Base-by-base conservation (phyloP, 768 basidiomycete species). In the Leccinum boreale region DNA sequence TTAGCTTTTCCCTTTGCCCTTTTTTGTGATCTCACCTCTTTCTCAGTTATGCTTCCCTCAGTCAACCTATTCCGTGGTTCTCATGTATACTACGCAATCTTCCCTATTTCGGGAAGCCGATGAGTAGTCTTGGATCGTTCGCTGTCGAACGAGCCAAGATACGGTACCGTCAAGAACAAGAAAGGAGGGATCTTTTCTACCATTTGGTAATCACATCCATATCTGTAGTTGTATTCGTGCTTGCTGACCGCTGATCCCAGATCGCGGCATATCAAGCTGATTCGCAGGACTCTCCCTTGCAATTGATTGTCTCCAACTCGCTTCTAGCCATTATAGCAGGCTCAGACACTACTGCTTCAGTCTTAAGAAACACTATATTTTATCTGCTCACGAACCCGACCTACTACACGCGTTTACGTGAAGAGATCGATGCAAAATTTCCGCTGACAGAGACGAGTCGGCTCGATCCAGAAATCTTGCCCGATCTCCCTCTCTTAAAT, bases 261-360 rank as follows among this genome's bases (percentile, higher is more conserved):
- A 69, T 71, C 26, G 62, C 59, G 5, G 66, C 64, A 23, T 68
- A 67, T 23, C 58, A 61, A 17, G 57, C 62, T 42, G 67, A 68
- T 50, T 68, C 62, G 4, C 55, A 67, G 12, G 64, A 65, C 15
- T 73, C 66, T 21, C 58, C 70, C 7, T 65, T 73, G 21, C 48
- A 68, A 10, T 59, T 71, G 19, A 67, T 78, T 26, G 58, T 73
- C 11, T 70, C 75, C 0, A 76, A 80, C 39, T 70, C 72, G 14
- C 57, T 70, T 3, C 70, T 81, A 21, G 73, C 70, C 21, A 73
- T 78, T 26, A 44, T 76, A n/a, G 81, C 80, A 11, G 82, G 82
- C 10, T 71, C 79, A 23, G 82, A 83, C 60, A 83, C 82, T 2
- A 76, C 77, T 17, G 72, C 78, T 6, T 73, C 72, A 5, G 73